Conservation (phyloP, 2,329 filamentous ascomycete species). For the Penicillium verrucosum region DNA sequence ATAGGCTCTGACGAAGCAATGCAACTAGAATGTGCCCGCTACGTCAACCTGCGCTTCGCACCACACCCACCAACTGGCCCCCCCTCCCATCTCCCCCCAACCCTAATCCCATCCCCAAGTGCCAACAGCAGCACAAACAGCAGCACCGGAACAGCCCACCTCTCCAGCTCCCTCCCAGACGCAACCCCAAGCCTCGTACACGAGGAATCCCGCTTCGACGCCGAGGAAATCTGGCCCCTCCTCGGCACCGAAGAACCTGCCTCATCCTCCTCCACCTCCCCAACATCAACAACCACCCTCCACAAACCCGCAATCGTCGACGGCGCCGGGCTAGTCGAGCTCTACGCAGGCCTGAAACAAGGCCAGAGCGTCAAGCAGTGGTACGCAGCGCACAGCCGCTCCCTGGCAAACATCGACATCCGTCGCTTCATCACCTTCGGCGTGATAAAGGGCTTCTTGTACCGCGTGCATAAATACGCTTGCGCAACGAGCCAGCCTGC, state of each 20-base stretch:
- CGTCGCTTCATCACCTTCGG: slow-evolving; percentile 92
- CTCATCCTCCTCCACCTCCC: slow-evolving; percentile 2
- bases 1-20: slow-evolving; percentile 75
- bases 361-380: slow-evolving; percentile 84
- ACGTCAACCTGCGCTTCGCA: slow-evolving; percentile 62
- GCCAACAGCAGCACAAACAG: slow-evolving; percentile 17
- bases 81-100: slow-evolving; percentile 17
- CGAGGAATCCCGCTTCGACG: slow-evolving; percentile 25
- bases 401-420: slow-evolving; percentile 76
- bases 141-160: slow-evolving; percentile 5
- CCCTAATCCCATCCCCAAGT: slow-evolving; percentile 10
- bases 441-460: slow-evolving; percentile 90
- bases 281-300: slow-evolving; percentile 5
- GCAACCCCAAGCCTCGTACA: slow-evolving; percentile 19
- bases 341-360: slow-evolving; percentile 82
- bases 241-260: slow-evolving; percentile 28
- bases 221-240: slow-evolving; percentile 46
- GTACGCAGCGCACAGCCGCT: slow-evolving; percentile 70
- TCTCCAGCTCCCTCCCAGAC: slow-evolving; percentile 22
- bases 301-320: slow-evolving; percentile 33
- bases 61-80: slow-evolving; percentile 29
- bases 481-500: slow-evolving; percentile 48
- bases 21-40: slow-evolving; percentile 82
- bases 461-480: slow-evolving; percentile 88
- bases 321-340: slow-evolving; percentile 61